Evolutionary conservation across 2,329 filamentous ascomycete genomes (phyloP).

Genomic region (Aspergillus ustus): DNA sequence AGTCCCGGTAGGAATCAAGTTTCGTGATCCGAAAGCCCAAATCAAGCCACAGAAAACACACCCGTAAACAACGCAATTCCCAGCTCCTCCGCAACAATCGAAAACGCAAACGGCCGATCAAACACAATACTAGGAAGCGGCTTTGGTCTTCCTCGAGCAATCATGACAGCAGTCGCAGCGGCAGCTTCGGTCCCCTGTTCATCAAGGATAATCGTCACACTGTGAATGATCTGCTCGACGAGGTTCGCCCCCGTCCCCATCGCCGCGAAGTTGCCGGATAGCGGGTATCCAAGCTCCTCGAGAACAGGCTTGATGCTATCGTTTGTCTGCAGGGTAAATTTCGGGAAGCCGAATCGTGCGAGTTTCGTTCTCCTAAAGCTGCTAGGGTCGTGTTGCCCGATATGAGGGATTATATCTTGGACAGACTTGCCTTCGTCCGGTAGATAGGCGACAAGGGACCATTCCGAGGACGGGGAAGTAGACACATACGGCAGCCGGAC

Average conservation of each 20-base stretch:
- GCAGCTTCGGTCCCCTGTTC: background rate
- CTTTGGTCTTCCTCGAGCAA: background rate
- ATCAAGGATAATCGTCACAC: background rate
- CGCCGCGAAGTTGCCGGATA: background rate
- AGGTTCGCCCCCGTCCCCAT: background rate
- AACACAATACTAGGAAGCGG: background rate
- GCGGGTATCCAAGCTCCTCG: background rate
- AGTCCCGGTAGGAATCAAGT: too few species aligned
- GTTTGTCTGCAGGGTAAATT: constrained; percentile 1
- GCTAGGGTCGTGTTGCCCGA: background rate
- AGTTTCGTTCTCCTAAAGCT: background rate
- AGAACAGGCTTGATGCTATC: background rate
- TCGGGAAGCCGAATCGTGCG: background rate
- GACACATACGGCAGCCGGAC: background rate
- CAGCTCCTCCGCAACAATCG: background rate
- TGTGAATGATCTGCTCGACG: background rate
- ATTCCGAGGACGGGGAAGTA: background rate
- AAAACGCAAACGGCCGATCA: constrained; percentile 6
- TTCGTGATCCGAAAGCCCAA: too few species aligned
- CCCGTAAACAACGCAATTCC: background rate
- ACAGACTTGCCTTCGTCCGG: background rate
- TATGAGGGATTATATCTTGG: background rate
- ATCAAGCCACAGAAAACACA: background rate
- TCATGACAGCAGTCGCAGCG: background rate
- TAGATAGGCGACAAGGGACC: constrained; percentile 3